Percentiles rank a stretch among this genome's conserved stretches.
Evolutionary conservation across 208 protist genomes (phyloP).

Genomic region (Trypanosoma melophagium): DNA sequence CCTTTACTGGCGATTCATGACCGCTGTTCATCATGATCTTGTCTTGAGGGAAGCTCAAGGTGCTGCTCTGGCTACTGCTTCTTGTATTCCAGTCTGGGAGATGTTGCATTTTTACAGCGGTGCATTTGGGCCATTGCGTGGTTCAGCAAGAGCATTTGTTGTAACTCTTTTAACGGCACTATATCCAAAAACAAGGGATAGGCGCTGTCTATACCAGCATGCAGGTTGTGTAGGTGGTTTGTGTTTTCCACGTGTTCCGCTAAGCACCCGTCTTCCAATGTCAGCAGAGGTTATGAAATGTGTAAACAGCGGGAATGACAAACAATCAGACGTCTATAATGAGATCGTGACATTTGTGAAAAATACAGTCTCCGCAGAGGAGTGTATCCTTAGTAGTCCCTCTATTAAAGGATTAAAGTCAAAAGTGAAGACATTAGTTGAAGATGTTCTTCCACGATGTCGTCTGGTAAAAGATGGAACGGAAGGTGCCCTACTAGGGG

Average conservation of each 20-base stretch:
- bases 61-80: conserved; percentile 60
- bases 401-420: conserved; percentile 1
- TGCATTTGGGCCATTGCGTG: conserved; percentile 22
- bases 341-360: conserved; percentile 24
- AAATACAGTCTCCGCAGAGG: conserved; percentile 32
- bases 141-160: conserved; percentile 37
- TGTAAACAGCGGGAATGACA: neutral
- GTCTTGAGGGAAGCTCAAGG: conserved; percentile 44
- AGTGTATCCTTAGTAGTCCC: conserved; percentile 16
- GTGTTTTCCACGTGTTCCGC: conserved; percentile 23
- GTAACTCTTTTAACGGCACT: conserved; percentile 52
- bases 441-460: conserved; percentile 28
- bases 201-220: conserved; percentile 76
- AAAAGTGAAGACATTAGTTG: conserved; percentile 17
- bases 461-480: conserved; percentile 2
- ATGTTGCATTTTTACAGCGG: conserved; percentile 59
- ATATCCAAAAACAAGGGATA: conserved; percentile 79
- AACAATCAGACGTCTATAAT: conserved; percentile 9
- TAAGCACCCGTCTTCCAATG: conserved; percentile 28
- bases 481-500: neutral
- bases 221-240: conserved; percentile 28
- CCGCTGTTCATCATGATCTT: conserved; percentile 37
- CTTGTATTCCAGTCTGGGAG: conserved; percentile 85
- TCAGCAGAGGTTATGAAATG: conserved; percentile 19
- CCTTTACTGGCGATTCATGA: conserved; percentile 25